Evolutionary conservation across 139 green algal species (phyloP), one percentile per base, ranked within the genome.

Genomic region (Axilococcus clingmanii): DNA sequence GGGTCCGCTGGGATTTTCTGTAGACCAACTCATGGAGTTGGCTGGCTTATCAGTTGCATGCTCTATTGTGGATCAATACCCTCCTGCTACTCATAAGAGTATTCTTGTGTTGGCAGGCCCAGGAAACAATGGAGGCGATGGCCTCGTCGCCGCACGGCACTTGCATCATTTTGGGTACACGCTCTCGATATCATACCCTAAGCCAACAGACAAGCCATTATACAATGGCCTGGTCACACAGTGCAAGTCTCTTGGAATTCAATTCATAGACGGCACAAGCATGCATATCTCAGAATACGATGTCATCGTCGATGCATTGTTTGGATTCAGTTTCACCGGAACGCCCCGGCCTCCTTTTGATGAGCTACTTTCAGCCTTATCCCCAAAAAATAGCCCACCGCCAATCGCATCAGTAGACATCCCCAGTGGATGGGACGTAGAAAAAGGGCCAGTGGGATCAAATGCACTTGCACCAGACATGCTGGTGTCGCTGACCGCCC

Each of bases 101-200:
- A 73, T 95, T 31, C 72, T 94, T 25, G 71, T 98, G 20, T 48
- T 96, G 5, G 81, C 70, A 23, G 91, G 91, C 0, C 91, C 91
- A 1, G 92, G 92, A 48, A 99, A 99, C 84, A 99, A 99, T 56
- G 92, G 92, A 4, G 92, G 92, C 3, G 91, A 99, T 57, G 92
- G 92, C 0, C 79, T 99, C 7, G 91, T 99, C 15, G 83, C 77
- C 11, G 92, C 88, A 16, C 59, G 92, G 0, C 91, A 98, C 74
- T 70, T 97, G 23, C 48, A 69, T 28, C 89, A 94, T 45, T 97
- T 94, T 75, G 89, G 89, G 0, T 94, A 93, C 59, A 48, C 65
- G 6, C 63, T 81, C 2, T 32, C 3, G 5, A 53, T 93, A 0
- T 87, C 68, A 56, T 95, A 95, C 65, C 90, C 91, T 30, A 95